Evolutionary conservation across 768 basidiomycete species (phyloP).

Genomic region (Boletus tomentosulus): DNA sequence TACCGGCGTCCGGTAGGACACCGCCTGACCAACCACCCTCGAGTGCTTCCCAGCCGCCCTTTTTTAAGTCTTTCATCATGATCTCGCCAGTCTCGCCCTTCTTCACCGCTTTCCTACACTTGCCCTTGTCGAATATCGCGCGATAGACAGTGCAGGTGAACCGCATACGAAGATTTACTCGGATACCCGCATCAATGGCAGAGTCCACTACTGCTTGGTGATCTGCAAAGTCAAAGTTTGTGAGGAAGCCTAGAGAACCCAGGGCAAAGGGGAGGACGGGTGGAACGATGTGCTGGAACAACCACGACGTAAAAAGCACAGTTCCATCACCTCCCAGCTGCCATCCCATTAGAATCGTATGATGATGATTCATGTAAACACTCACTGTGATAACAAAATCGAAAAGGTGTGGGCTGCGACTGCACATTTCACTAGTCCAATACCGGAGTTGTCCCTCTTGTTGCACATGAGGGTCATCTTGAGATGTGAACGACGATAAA

Average conservation of each 20-base stretch:
- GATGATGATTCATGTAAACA: neutral
- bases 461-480: conserved; percentile 34
- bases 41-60: conserved; percentile 93
- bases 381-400: conserved; percentile 96
- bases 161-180: conserved; percentile 97
- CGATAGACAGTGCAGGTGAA: conserved; percentile 99
- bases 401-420: conserved; percentile 83
- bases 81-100: conserved; percentile 94
- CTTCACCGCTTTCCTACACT: conserved; percentile 78
- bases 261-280: conserved; percentile 96
- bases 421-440: conserved; percentile 98
- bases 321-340: conserved; percentile 98
- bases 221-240: conserved; percentile 91
- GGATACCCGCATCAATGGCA: conserved; percentile 87
- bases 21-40: conserved; percentile 69
- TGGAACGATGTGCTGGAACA: conserved; percentile 98
- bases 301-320: conserved; percentile 97
- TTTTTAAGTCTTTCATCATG: conserved; percentile 89
- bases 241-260: conserved; percentile 95
- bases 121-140: conserved; percentile 71
- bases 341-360: conserved; percentile 8
- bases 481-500: conserved; percentile 39
- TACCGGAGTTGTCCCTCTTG: conserved; percentile 93
- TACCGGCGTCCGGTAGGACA: conserved; percentile 40
- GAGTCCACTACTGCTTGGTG: conserved; percentile 82